Percentiles rank a stretch among this genome's conserved stretches.
Evolutionary conservation across 257 asterid species (phyloP).

Genomic region (Ehretia macrophylla): DNA sequence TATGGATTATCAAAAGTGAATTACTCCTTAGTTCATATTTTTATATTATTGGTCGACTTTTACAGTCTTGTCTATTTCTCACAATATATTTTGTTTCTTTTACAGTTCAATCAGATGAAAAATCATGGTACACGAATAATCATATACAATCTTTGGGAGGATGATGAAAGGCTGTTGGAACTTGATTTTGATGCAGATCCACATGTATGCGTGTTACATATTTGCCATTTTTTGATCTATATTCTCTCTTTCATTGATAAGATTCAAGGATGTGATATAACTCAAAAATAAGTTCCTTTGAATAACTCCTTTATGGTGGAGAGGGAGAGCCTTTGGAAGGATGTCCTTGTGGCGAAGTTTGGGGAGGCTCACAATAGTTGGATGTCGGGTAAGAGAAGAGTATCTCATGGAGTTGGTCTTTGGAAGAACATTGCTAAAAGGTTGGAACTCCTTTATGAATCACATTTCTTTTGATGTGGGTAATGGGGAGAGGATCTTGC

Average conservation of each 20-base stretch:
- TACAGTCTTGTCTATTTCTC: slow-evolving; percentile 4
- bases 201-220: slow-evolving; percentile 41
- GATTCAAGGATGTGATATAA: no score
- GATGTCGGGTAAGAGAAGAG: no score
- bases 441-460: no score
- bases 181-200: slow-evolving; percentile 83
- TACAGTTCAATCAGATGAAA: slow-evolving; percentile 70
- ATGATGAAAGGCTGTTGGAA: slow-evolving; percentile 82
- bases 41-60: no score
- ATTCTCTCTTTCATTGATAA: slow-evolving; percentile 2
- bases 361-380: no score
- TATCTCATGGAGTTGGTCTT: no score
- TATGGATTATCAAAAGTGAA: no score
- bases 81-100: slow-evolving; percentile 5
- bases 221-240: slow-evolving; percentile 13
- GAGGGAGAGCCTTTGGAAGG: slow-evolving; percentile 8
- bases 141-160: slow-evolving; percentile 96
- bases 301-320: no score
- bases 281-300: no score
- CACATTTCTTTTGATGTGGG: no score
- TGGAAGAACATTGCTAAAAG: no score
- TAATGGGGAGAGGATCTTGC: no score
- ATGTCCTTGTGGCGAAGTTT: slow-evolving; percentile 2
- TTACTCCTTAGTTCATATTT: neutral
- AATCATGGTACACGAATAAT: slow-evolving; percentile 80